These are phyloP conservation scores for Ustilago sp. DNA, from an alignment of 1,284 basidiomycete genomes.

Conservation along the genomic window DNA sequence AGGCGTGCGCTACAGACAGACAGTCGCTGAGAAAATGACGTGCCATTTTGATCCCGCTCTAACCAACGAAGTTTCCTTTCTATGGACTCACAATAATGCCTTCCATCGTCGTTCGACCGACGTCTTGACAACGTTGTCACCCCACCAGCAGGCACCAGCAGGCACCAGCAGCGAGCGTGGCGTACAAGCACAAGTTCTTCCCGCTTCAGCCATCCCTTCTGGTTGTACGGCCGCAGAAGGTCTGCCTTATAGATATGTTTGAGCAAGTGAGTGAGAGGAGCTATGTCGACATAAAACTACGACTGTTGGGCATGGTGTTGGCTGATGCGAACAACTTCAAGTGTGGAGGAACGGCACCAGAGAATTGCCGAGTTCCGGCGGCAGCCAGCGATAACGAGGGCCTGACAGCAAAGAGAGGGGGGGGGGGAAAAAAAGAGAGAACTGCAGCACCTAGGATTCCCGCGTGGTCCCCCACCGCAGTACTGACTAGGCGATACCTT, in stretches of 20 bases:
- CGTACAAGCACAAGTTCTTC: constrained; percentile 38
- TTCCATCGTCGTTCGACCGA: not conserved
- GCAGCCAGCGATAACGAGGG: not conserved
- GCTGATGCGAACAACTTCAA: not conserved
- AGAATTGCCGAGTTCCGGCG: constrained; percentile 12
- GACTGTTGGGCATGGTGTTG: too few relatives aligned
- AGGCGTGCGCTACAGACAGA: constrained; percentile 7
- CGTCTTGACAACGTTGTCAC: constrained; percentile 13
- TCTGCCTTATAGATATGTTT: too few relatives aligned
- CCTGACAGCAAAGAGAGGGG: constrained; percentile 13
- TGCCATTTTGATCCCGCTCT: constrained; percentile 7
- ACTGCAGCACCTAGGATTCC: constrained; percentile 85
- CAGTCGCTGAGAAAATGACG: constrained; percentile 1
- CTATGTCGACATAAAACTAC: too few relatives aligned
- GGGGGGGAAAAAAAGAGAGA: constrained; percentile 68
- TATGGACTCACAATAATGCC: not conserved
- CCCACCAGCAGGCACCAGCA: constrained; percentile 31
- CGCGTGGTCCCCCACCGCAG: constrained; percentile 85
- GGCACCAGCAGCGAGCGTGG: constrained; percentile 44
- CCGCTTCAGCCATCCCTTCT: constrained; percentile 10
- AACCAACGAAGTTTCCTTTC: constrained; percentile 5
- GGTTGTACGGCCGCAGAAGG: too few relatives aligned
- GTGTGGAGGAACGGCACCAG: not conserved
- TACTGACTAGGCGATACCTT: constrained; percentile 83
- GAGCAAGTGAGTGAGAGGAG: not conserved